Base-by-base conservation (phyloP, 1,284 basidiomycete genomes). In the Apiotrichum sp. region DNA sequence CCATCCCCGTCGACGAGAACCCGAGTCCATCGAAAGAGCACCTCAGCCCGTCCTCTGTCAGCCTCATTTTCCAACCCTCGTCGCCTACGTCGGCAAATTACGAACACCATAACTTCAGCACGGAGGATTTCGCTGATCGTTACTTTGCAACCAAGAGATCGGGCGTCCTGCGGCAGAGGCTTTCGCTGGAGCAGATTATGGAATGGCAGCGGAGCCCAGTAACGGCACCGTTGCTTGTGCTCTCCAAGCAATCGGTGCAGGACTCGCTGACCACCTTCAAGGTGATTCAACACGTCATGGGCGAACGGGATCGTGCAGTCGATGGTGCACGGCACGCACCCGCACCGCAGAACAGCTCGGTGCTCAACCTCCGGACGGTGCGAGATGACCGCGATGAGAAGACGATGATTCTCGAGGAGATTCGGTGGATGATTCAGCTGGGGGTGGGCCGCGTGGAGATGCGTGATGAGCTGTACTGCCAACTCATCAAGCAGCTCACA, bases 391-490 rank as follows among this genome's bases (percentile, higher is more conserved):
- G 51, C 38, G 59, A 58, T 14, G 72, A 71, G 40, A 72, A 71
- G 57, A 65, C 62, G 39, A 55, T 71, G 39, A 78, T 90, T 22
- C 70, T 89, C 10, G 89, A 92, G 66, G 90, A 93, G 73, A 86
- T 92, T 63, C 80, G 89, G 31, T 93, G 89, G 88, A 74, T 95
- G 60, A 79, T 93, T 10, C 81, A 83, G 50, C 83, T 88, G 62
- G 89, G 89, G 2, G 79, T 95, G 38, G 75, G 80, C 2, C 83
- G 88, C 55, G 84, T 86, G 6, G 89, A 93, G 75, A 78, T 95
- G 66, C 78, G 92, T 58, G 92, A 96, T 72, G 92, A 95, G 77
- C 86, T 93, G 48, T 96, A 89, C 66, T 92, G 88, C 65, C 92
- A 95, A 66, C 66, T 90, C 35, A 86, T 93, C 82, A 95, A 95